Evolutionary conservation across 495 filamentous ascomycete species (phyloP).

Genomic region (Aspergillus funiculosus): DNA sequence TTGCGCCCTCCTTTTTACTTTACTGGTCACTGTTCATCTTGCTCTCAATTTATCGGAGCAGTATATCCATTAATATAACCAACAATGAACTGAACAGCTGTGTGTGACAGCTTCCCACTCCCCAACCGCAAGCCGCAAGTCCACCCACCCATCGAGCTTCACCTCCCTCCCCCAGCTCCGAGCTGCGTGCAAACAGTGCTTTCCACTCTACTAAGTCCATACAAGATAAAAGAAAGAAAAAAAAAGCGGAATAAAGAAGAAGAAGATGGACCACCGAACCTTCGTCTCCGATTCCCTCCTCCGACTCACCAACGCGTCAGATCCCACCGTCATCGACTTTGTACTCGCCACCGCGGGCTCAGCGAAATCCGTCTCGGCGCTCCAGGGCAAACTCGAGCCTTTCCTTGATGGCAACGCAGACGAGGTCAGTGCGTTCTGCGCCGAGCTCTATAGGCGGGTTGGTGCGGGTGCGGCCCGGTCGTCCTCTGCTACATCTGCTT

Average conservation of each 20-base stretch:
- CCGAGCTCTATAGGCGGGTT: constrained; percentile 47
- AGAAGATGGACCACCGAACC: constrained; percentile 36
- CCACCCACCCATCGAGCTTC: too few relatives aligned
- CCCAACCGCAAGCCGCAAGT: too few relatives aligned
- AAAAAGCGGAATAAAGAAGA: background rate
- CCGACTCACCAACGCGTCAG: constrained; percentile 53
- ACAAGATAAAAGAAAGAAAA: background rate
- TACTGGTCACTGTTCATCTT: background rate
- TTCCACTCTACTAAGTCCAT: too few relatives aligned
- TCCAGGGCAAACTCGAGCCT: constrained; percentile 49
- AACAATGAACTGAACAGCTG: too few relatives aligned
- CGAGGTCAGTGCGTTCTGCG: constrained; percentile 48
- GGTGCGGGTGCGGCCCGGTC: constrained; percentile 21
- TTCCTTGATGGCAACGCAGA: constrained; percentile 50
- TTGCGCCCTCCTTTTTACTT: background rate
- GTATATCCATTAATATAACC: background rate
- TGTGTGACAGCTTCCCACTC: too few relatives aligned
- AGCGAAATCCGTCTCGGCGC: constrained; percentile 45
- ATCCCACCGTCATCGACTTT: constrained; percentile 57
- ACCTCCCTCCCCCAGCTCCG: too few relatives aligned
- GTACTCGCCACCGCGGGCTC: constrained; percentile 54
- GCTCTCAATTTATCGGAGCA: too few relatives aligned
- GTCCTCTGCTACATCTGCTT: constrained; percentile 4
- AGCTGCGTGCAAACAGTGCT: too few relatives aligned
- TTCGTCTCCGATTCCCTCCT: constrained; percentile 46